phyloP scores from a whole-genome alignment of 352 stramenopile genomes.

The Peronosclerospora sorghi region DNA sequence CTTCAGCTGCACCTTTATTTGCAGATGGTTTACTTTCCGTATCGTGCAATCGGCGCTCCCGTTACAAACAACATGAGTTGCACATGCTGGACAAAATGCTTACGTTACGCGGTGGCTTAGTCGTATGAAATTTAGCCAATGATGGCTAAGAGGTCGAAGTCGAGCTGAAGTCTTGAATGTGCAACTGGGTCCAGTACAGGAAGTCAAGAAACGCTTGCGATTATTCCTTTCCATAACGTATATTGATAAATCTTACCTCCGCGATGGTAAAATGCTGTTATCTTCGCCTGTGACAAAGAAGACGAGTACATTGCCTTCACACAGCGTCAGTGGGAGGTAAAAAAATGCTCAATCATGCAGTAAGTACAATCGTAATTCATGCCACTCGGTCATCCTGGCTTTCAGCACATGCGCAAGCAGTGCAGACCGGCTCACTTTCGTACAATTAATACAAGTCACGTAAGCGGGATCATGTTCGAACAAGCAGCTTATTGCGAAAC shows the following conservation, averaged over 20 bases:
- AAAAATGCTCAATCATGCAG: too few relatives aligned
- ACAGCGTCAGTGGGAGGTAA: slow-evolving; percentile 46
- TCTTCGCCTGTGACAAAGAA: slow-evolving; percentile 69
- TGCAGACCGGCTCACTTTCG: slow-evolving; percentile 49
- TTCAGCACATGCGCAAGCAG: slow-evolving; percentile 38
- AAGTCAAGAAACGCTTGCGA: slow-evolving; percentile 72
- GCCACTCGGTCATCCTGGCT: too few relatives aligned
- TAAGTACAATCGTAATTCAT: too few relatives aligned
- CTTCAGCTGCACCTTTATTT: slow-evolving; percentile 59
- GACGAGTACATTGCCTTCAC: slow-evolving; percentile 66
- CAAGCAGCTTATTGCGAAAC: slow-evolving; percentile 49
- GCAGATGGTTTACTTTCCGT: slow-evolving; percentile 58
- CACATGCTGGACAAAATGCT: slow-evolving; percentile 65
- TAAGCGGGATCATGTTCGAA: slow-evolving; percentile 69
- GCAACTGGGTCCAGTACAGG: slow-evolving; percentile 36
- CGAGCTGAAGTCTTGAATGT: neutral
- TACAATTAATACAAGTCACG: slow-evolving; percentile 57
- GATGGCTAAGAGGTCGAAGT: neutral
- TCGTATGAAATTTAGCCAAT: slow-evolving; percentile 10
- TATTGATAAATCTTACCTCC: slow-evolving; percentile 67
- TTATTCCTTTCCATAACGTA: slow-evolving; percentile 73
- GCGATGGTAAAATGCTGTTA: slow-evolving; percentile 45
- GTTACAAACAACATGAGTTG: slow-evolving; percentile 61
- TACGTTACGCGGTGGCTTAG: slow-evolving; percentile 17
- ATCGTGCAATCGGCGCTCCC: slow-evolving; percentile 66